Percentiles rank a stretch among this genome's conserved stretches.
Evolutionary conservation across 2,329 filamentous ascomycete species (phyloP).

Genomic region (Aciculosporium take): DNA sequence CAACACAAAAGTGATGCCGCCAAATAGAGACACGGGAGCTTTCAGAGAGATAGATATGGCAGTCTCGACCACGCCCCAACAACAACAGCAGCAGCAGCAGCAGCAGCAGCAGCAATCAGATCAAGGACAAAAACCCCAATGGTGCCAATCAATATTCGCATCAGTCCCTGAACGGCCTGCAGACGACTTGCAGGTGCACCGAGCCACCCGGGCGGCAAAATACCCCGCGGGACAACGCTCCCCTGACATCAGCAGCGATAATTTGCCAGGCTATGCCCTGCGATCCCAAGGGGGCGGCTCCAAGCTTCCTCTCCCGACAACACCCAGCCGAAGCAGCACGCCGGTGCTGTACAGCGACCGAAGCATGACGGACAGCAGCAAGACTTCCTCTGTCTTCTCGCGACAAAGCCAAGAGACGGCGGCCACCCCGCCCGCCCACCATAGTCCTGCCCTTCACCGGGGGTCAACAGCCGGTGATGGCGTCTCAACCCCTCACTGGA

Average conservation of each 20-base stretch:
- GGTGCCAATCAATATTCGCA: not conserved
- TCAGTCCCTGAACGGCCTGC: not conserved
- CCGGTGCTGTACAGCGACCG: slow-evolving; percentile 21
- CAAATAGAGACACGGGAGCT: slow-evolving; percentile 1
- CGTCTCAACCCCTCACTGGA: slow-evolving; percentile 12
- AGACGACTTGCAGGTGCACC: not conserved
- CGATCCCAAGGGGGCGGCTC: slow-evolving; percentile 24
- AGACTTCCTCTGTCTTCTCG: slow-evolving; percentile 28
- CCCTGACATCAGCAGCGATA: slow-evolving; percentile 13
- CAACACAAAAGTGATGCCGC: slow-evolving; percentile 1
- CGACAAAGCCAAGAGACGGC: slow-evolving; percentile 20
- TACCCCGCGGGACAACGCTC: slow-evolving; percentile 9
- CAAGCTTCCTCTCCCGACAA: slow-evolving; percentile 24
- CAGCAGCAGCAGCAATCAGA: too few species aligned
- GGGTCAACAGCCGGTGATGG: slow-evolving; percentile 7
- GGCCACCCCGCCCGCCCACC: slow-evolving; percentile 16
- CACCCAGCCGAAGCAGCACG: slow-evolving; percentile 22
- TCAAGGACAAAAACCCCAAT: not conserved
- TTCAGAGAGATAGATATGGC: not conserved
- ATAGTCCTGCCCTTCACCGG: slow-evolving; percentile 16
- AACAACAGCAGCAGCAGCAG: not conserved
- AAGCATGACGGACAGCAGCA: slow-evolving; percentile 29
- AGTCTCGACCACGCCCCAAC: not conserved
- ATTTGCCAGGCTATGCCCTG: slow-evolving; percentile 15
- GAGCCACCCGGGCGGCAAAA: not conserved